Percentiles rank a stretch among this genome's conserved stretches.
These are phyloP conservation scores for Juglanconis sp. DNA, from an alignment of 2,329 filamentous ascomycete species.

Conservation along the genomic window DNA sequence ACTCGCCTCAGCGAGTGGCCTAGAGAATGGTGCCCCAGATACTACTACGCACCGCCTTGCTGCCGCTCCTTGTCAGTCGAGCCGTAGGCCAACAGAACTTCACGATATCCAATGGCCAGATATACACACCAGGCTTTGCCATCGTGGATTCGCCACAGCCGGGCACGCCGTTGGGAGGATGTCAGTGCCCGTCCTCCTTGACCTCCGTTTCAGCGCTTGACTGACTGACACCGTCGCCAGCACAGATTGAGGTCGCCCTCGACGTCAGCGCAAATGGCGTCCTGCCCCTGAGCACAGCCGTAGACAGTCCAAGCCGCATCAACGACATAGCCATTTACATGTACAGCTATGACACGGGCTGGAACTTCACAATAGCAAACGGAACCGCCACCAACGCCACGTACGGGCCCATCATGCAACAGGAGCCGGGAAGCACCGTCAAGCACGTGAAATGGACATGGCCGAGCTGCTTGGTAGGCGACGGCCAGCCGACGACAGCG, in stretches of 20 bases:
- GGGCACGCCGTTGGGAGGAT: constrained; percentile 60
- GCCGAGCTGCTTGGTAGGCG: constrained; percentile 65
- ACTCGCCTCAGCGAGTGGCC: neutral
- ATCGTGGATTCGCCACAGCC: constrained; percentile 66
- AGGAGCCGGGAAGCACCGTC: constrained; percentile 65
- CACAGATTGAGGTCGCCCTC: constrained; percentile 59
- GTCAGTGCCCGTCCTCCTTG: constrained; percentile 35
- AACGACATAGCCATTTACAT: constrained; percentile 66
- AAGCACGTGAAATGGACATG: constrained; percentile 72
- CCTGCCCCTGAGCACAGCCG: constrained; percentile 54
- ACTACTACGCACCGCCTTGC: constrained; percentile 6
- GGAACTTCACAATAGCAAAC: constrained; percentile 68
- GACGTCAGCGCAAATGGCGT: constrained; percentile 65
- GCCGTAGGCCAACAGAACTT: constrained; percentile 41
- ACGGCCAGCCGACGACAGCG: constrained; percentile 44
- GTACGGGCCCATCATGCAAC: constrained; percentile 59
- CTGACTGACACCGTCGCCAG: constrained; percentile 37
- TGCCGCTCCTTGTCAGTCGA: constrained; percentile 27
- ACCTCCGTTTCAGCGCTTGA: neutral
- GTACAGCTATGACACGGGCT: constrained; percentile 58
- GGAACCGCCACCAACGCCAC: constrained; percentile 55
- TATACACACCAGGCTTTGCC: constrained; percentile 67
- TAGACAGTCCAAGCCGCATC: constrained; percentile 54
- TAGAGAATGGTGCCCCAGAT: constrained; percentile 2
- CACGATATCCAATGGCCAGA: constrained; percentile 60